Conservation (phyloP, 116 monocot species). For the Thalassia testudinum region DNA sequence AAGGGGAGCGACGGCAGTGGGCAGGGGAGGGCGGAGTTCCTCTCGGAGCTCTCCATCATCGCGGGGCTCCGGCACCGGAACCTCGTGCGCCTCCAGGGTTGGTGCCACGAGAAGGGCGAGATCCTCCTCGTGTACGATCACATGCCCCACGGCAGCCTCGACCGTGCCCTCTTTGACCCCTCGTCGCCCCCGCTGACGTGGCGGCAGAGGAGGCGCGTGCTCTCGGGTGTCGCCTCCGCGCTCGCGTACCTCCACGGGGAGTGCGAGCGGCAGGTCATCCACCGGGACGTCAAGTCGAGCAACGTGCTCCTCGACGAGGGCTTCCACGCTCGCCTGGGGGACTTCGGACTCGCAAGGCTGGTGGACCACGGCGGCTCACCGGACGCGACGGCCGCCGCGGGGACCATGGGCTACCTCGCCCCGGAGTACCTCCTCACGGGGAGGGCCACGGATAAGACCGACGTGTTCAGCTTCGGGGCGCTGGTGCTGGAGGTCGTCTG, state of each 20-base stretch:
- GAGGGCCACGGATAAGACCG: conserved; percentile 79
- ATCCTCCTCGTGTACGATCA: conserved; percentile 89
- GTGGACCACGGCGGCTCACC: conserved; percentile 70
- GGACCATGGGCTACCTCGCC: conserved; percentile 96
- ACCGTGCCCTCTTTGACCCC: conserved; percentile 50
- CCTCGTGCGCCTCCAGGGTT: conserved; percentile 67
- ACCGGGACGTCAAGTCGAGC: conserved; percentile 95
- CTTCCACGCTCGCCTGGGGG: conserved; percentile 76
- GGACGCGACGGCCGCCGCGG: conserved; percentile 74
- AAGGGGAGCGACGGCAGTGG: conserved; percentile 14
- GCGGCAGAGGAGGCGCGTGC: conserved; percentile 58
- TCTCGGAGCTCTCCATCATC: conserved; percentile 93
- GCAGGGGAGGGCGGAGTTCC: conserved; percentile 54
- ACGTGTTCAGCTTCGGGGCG: conserved; percentile 90
- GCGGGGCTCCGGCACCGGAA: conserved; percentile 89
- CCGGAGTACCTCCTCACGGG: conserved; percentile 95
- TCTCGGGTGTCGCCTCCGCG: conserved; percentile 77
- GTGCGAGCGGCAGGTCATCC: conserved; percentile 87
- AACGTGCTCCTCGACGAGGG: conserved; percentile 95
- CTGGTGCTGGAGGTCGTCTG: conserved; percentile 66
- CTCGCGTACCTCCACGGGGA: conserved; percentile 94
- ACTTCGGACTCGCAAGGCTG: conserved; percentile 80
- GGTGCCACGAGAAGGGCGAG: conserved; percentile 91
- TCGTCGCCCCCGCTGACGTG: conserved; percentile 19
- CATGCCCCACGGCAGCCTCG: conserved; percentile 92